Base-by-base conservation (phyloP, 805 yeast genomes). In the Wickerhamiella musiphila region DNA sequence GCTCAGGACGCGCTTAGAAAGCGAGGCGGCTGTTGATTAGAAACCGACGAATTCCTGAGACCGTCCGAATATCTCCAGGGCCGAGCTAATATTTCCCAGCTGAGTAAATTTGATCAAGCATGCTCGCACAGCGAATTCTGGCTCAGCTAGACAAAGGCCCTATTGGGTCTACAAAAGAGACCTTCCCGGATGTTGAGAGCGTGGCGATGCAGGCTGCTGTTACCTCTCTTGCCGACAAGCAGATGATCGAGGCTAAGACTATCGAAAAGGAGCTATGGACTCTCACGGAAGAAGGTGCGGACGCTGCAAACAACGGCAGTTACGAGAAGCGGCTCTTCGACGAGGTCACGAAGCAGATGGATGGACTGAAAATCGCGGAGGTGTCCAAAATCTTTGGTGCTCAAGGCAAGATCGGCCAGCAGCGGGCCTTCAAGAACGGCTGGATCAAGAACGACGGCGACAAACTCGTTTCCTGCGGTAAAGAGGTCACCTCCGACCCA, bases 381-480 rank as follows among this genome's bases (percentile, higher is more conserved):
- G 57, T 59, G 22, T 47, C 47, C 31, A 52, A 72, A 35, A 67
- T 75, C 42, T 62, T 86, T 58, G 95, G 95, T 35, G 61, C 71
- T 32, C 71, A 71, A 37, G 96, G 95, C 40, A 74, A 75, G 46
- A 66, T 86, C 42, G 99, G 98, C 41, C 98, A 90, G 61, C 93
- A 93, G 45, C 74, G 84, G 49, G 99, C 96, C 12, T 92, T 90
- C 68, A 86, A 83, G 58, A 84, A 84, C 55, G 92, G 93, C 26
- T 90, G 99, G 99, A 74, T 90, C 47, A 60, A 68, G 41, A 90
- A 92, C 54, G 78, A 76, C 37, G 92, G 86, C 36, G 93, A 78
- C 45, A 71, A 66, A 48, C 66, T 86, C 45, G 68, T 79, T 31
- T 62, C 74, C 20, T 60, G 58, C 25, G 55, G 51, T 4, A 45